Conservation (phyloP, 163 green algal genomes). For the Scenedesmus sp. region DNA sequence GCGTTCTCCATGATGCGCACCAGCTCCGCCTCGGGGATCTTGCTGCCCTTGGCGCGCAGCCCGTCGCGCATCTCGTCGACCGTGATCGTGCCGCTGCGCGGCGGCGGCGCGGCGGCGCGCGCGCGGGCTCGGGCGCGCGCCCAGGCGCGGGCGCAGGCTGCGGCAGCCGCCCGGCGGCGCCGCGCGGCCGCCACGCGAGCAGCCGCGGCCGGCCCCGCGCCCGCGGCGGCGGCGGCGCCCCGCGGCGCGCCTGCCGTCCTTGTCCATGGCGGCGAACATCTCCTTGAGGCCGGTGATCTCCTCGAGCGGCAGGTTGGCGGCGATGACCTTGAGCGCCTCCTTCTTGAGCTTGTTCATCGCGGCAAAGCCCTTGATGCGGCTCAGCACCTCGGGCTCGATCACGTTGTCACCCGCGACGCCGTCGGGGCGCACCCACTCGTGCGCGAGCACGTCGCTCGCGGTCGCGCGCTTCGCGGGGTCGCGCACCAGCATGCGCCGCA, state of each 20-base stretch:
- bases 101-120: too few relatives aligned
- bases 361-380: conserved; percentile 89
- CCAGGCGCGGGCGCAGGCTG: too few relatives aligned
- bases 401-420: conserved; percentile 84
- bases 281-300: conserved; percentile 93
- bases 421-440: conserved; percentile 95
- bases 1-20: conserved; percentile 74
- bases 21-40: conserved; percentile 66
- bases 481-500: conserved; percentile 90
- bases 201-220: background rate
- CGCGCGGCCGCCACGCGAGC: background rate
- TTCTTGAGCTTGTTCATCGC: conserved; percentile 98
- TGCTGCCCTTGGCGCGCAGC: conserved; percentile 53
- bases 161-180: too few relatives aligned
- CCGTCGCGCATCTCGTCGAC: conserved; percentile 90
- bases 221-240: background rate
- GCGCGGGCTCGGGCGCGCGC: too few relatives aligned
- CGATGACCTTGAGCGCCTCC: conserved; percentile 93
- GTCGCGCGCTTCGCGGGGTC: conserved; percentile 90
- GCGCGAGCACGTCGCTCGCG: conserved; percentile 88
- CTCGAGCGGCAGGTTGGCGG: conserved; percentile 80
- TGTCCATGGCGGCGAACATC: conserved; percentile 94
- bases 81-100: conserved; percentile 92
- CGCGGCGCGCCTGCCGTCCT: conserved; percentile 59
- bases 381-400: conserved; percentile 93